Conservation (phyloP, 73 alveolate genomes). For the Blepharisma stoltei region DNA sequence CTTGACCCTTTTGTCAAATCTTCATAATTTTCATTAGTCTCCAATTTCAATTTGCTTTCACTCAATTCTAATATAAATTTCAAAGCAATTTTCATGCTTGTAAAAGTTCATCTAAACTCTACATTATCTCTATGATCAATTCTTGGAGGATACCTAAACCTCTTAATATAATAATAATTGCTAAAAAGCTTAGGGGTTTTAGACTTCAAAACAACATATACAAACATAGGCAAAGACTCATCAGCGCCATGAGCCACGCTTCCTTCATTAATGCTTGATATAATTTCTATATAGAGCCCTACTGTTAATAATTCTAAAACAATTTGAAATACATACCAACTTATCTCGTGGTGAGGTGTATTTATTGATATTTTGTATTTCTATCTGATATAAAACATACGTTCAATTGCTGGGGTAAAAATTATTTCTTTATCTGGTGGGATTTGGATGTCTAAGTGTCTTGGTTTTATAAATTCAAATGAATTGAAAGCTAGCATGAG, state of each 20-base stretch:
- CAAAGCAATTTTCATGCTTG: slow-evolving; percentile 23
- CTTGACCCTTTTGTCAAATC: background rate
- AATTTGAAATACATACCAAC: slow-evolving; percentile 23
- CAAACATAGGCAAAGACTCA: slow-evolving; percentile 28
- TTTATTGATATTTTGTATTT: slow-evolving; percentile 5
- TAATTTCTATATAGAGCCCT: slow-evolving; percentile 6
- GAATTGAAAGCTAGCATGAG: background rate
- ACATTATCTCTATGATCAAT: slow-evolving; percentile 18
- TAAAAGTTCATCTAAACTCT: slow-evolving; percentile 23
- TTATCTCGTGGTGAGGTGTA: slow-evolving; percentile 31
- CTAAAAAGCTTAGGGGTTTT: slow-evolving; percentile 20
- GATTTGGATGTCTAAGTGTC: background rate
- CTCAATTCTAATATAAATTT: background rate
- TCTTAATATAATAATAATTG: background rate
- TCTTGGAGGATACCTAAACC: slow-evolving; percentile 14
- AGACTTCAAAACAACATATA: slow-evolving; percentile 17
- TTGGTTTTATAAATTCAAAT: background rate
- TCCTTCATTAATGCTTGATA: slow-evolving; percentile 11
- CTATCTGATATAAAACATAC: background rate
- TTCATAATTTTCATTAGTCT: slow-evolving; percentile 15
- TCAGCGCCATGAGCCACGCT: slow-evolving; percentile 31
- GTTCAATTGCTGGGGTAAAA: background rate
- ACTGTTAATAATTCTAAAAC: slow-evolving; percentile 27
- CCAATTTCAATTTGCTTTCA: background rate
- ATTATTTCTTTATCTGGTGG: background rate